Percentiles rank a stretch among this genome's conserved stretches.
phyloP scores from a whole-genome alignment of 2,329 filamentous ascomycete species.

The Epichloe sibirici region DNA sequence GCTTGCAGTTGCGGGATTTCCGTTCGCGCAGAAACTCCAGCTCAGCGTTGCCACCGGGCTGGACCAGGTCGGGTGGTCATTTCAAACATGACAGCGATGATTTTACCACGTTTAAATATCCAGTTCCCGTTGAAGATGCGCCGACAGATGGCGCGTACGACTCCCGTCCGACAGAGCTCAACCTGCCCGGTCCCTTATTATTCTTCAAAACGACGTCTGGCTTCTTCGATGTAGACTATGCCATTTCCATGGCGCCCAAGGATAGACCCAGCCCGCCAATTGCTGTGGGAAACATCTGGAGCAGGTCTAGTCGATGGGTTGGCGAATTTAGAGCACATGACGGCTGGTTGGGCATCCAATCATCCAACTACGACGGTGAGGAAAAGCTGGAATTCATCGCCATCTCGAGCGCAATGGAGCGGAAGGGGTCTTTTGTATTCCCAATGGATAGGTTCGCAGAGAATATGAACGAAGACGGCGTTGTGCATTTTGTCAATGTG shows the following conservation, averaged over 20 bases:
- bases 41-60: slow-evolving; percentile 25
- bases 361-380: slow-evolving; percentile 33
- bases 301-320: slow-evolving; percentile 24
- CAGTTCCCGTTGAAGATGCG: slow-evolving; percentile 26
- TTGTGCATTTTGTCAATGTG: slow-evolving; percentile 33
- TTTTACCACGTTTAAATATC: slow-evolving; percentile 28
- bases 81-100: slow-evolving; percentile 29
- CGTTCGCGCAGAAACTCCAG: slow-evolving; percentile 20
- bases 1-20: slow-evolving; percentile 27
- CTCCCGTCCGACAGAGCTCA: slow-evolving; percentile 17
- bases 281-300: slow-evolving; percentile 31
- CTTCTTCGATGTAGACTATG: slow-evolving; percentile 29
- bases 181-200: slow-evolving; percentile 26
- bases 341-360: slow-evolving; percentile 31
- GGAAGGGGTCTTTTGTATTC: slow-evolving; percentile 28
- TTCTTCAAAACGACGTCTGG: slow-evolving; percentile 27
- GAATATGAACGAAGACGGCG: slow-evolving; percentile 28
- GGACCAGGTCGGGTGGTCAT: slow-evolving; percentile 24
- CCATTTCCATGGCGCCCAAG: slow-evolving; percentile 23
- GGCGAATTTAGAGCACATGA: slow-evolving; percentile 32
- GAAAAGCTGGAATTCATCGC: slow-evolving; percentile 32
- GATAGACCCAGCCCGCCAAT: slow-evolving; percentile 26
- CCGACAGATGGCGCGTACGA: slow-evolving; percentile 18
- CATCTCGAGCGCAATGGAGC: slow-evolving; percentile 28
- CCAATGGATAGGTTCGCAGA: slow-evolving; percentile 27